Evolutionary conservation across 75 land plant species (phyloP), one percentile per base, ranked within the genome.

Genomic region (Sequoia sempervirens): DNA sequence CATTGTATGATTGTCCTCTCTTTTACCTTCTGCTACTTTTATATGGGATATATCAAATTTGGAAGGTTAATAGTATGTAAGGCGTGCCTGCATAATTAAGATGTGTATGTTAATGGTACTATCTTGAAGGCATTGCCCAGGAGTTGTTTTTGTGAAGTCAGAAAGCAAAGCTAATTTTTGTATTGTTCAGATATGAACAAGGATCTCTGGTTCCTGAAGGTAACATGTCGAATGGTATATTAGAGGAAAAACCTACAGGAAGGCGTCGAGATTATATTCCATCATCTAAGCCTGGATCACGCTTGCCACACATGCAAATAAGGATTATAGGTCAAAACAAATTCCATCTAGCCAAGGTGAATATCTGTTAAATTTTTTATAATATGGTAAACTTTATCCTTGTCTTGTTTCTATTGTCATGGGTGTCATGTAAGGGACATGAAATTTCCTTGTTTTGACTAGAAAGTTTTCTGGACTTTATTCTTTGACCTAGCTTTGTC

Each of bases 221-320:
- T 12, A 86, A 40, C 2, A 43, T 52, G 83, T 13, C 37, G 23
- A 66, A 58, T 32, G 34, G 45, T 74, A 38, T 80, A 86, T 66
- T 43, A 38, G 58, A 84, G 61, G 84, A 85, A 80, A 82, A 78
- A 23, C 90, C 91, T 82, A 87, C 90, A 38, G 93, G 94, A 50
- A 89, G 94, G 68, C 80, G 93, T 70, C 89, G 89, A 79, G 93
- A 90, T 28, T 97, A 93, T 86, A 52, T 94, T 73, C 98, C 98
- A n/a, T 90, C 93, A 50, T 80, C 93, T 82, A 89, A 88, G 61
- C 91, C 96, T 75, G 99, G 99, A 12, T 89, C 93, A 83, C 92
- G 98, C 46, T 87, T 97, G 80, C 99, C 99, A 12, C 96, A 97
- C 83, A 93, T 93, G 91, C 90, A 88, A 40, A 85, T 97, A 32